phyloP scores from a whole-genome alignment of 2,329 filamentous ascomycete species.

The Fusarium cicatricum region DNA sequence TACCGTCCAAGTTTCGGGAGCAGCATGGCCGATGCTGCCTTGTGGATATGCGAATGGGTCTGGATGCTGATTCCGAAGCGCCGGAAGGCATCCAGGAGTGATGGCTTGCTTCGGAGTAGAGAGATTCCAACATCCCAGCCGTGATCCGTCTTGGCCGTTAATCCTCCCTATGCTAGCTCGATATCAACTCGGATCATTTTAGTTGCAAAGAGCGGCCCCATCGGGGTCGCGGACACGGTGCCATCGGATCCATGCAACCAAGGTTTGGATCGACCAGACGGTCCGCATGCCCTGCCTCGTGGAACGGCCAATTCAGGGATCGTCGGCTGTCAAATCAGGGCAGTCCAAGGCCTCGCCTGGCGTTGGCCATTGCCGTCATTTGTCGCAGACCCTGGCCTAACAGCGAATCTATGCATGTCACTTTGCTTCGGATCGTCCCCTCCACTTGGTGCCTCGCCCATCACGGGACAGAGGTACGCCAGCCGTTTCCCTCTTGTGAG shows the following conservation, averaged over 20 bases:
- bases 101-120: slow-evolving; percentile 13
- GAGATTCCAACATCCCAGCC: slow-evolving; percentile 14
- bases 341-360: background rate
- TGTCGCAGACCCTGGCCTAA: slow-evolving; percentile 7
- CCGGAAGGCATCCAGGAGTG: background rate
- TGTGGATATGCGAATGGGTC: slow-evolving; percentile 23
- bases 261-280: slow-evolving; percentile 19
- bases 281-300: slow-evolving; percentile 13
- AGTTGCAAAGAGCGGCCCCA: background rate
- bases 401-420: slow-evolving; percentile 30
- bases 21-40: background rate
- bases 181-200: background rate
- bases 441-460: slow-evolving; percentile 7
- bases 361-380: slow-evolving; percentile 20
- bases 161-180: background rate
- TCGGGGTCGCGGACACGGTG: background rate
- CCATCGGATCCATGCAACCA: slow-evolving; percentile 25
- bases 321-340: slow-evolving; percentile 10
- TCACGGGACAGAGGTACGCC: background rate
- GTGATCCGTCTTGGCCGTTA: slow-evolving; percentile 2
- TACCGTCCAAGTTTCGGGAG: background rate
- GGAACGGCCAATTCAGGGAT: slow-evolving; percentile 4
- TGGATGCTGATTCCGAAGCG: slow-evolving; percentile 15
- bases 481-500: background rate
- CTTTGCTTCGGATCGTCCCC: slow-evolving; percentile 8